Percentiles rank a stretch among this genome's conserved stretches.
These are phyloP conservation scores for Fusarium xylarioides DNA, from an alignment of 2,329 filamentous ascomycete genomes.

Conservation along the genomic window DNA sequence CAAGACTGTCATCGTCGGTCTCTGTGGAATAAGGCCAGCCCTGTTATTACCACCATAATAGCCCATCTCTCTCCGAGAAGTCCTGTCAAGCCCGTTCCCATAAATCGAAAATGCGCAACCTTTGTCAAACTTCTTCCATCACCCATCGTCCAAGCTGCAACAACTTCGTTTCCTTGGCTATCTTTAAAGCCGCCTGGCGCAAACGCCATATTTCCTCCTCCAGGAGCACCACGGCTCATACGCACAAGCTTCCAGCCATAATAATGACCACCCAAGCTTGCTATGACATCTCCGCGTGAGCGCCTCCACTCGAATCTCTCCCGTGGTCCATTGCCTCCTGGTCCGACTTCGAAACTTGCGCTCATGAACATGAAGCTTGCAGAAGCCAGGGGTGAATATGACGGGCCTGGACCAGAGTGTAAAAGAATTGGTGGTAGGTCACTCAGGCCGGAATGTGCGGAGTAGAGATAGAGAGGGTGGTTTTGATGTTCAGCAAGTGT, in stretches of 20 bases:
- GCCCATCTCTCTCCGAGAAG: constrained; percentile 40
- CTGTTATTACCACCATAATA: constrained; percentile 38
- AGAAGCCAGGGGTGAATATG: constrained; percentile 31
- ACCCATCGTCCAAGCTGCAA: constrained; percentile 35
- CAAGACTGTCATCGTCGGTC: neutral
- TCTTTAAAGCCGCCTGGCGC: constrained; percentile 21
- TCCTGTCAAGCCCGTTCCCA: constrained; percentile 36
- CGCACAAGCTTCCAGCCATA: constrained; percentile 39
- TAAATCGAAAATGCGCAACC: constrained; percentile 34
- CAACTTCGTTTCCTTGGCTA: constrained; percentile 35
- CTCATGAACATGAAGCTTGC: constrained; percentile 26
- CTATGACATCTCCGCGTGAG: constrained; percentile 28
- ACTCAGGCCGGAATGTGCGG: constrained; percentile 18
- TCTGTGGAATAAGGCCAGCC: constrained; percentile 26
- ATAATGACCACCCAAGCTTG: constrained; percentile 17
- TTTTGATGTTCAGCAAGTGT: constrained; percentile 31
- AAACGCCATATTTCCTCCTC: constrained; percentile 15
- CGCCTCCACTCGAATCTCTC: constrained; percentile 40
- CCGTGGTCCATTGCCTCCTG: constrained; percentile 18
- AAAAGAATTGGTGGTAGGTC: constrained; percentile 28
- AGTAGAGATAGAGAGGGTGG: constrained; percentile 35
- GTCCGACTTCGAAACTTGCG: constrained; percentile 29
- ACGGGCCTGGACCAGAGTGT: constrained; percentile 33
- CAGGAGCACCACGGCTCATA: constrained; percentile 15
- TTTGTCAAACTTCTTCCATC: constrained; percentile 25